Evolutionary conservation across 1,139 yeast species (phyloP), one percentile per base, ranked within the genome.

Genomic region (Zhuliangozyma blackwelliae): DNA sequence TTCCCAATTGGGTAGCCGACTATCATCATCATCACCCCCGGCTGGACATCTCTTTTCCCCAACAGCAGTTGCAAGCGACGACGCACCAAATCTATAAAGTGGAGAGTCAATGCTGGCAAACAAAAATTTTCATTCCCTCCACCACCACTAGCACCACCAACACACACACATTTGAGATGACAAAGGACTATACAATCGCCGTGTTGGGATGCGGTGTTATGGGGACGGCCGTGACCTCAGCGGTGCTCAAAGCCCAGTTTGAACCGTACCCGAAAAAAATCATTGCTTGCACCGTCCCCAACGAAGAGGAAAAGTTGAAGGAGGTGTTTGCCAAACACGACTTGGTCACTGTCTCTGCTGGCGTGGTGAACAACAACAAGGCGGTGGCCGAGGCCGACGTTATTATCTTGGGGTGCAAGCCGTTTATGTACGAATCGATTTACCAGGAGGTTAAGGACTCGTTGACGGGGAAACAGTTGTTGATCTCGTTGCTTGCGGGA

Each of bases 171-270:
- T 6, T 9, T 9, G 10, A 7, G 9, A 22, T 22, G 9, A 22
- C 23, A 22, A 51, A 65, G 42, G 71, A 72, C 40, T 79, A 76
- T 58, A 84, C 92, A 4, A 66, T 92, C 39, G 75, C 94, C 12
- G 82, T 92, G 22, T 71, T 92, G 40, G 99, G 97, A 31, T 80
- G 95, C 51, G 99, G 99, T 40, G 90, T 87, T 39, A 87, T 92
- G 92, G 97, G 98, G 40, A 84, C 94, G 25, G 97, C 98, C n/a
- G 88, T 92, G 33, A 75, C 86, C 29, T 74, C 88, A 11, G 96
- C 97, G 16, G 83, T 90, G 37, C 71, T 63, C 51, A 69, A 51
- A 42, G 50, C 65, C n/a, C 47, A 59, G 22, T 66, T 74, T 42
- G 64, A 65, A n/a, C 76, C 79, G n/a, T 65, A 66, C 41, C 97